Evolutionary conservation across 768 basidiomycete species (phyloP).

Genomic region (Amanita pallidorosea): DNA sequence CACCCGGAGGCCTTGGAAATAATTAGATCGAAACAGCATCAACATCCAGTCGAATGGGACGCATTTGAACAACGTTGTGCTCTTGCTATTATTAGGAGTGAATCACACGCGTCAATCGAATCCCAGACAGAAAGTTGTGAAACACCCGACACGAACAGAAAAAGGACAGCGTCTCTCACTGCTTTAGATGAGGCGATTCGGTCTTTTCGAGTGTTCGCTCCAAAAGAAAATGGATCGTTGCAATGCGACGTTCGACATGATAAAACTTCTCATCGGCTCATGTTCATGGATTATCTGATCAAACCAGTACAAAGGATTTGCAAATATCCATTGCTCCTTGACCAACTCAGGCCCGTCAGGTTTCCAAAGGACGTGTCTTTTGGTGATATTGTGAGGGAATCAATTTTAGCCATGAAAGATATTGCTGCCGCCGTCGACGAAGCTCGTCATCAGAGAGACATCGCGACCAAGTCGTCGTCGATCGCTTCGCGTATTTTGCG

Average conservation of each 20-base stretch:
- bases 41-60: slow-evolving; percentile 68
- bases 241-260: slow-evolving; percentile 16
- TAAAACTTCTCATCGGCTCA: slow-evolving; percentile 32
- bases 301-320: slow-evolving; percentile 96
- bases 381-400: slow-evolving; percentile 36
- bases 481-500: slow-evolving; percentile 54
- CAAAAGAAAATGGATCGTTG: slow-evolving; percentile 20
- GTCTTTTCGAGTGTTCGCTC: slow-evolving; percentile 24
- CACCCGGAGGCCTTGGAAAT: slow-evolving; percentile 76
- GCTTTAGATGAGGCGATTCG: slow-evolving; percentile 37
- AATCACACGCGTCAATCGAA: slow-evolving; percentile 4
- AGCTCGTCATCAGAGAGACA: slow-evolving; percentile 58
- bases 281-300: slow-evolving; percentile 84
- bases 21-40: slow-evolving; percentile 53
- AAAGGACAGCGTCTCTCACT: slow-evolving; percentile 37
- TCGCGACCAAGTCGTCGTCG: slow-evolving; percentile 52
- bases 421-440: slow-evolving; percentile 77
- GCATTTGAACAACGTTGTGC: slow-evolving; percentile 75
- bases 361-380: slow-evolving; percentile 17
- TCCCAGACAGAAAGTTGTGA: slow-evolving; percentile 4
- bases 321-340: slow-evolving; percentile 87
- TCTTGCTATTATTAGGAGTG: slow-evolving; percentile 24
- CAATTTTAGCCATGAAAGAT: slow-evolving; percentile 60
- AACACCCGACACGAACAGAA: slow-evolving; percentile 17
- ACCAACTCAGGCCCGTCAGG: slow-evolving; percentile 43